A percentile compares a stretch with the other conserved stretches of the same genome.
These are phyloP conservation scores for Discostella stelligeroides DNA, from an alignment of 108 stramenopile genomes.

Conservation along the genomic window DNA sequence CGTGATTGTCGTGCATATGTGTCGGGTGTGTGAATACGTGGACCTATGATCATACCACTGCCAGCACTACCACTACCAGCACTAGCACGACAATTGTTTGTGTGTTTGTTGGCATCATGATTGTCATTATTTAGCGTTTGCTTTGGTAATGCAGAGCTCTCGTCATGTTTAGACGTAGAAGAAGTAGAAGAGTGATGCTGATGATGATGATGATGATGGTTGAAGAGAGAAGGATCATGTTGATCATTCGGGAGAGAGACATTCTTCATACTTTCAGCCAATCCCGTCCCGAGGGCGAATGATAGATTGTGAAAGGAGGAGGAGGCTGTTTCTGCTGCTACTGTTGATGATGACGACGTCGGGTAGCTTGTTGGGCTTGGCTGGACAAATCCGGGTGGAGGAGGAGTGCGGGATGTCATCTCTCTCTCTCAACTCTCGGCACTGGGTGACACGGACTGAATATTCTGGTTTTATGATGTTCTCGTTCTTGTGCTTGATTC, in stretches of 20 bases:
- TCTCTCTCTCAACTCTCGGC: constrained; percentile 19
- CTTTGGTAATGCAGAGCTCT: background rate
- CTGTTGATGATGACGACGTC: too few species aligned
- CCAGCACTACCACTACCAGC: too few species aligned
- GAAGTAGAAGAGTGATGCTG: background rate
- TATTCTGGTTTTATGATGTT: too few species aligned
- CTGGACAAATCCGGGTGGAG: constrained; percentile 34
- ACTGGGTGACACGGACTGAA: too few species aligned
- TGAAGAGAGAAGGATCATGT: too few species aligned
- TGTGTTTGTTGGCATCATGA: too few species aligned
- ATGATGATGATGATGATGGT: constrained; percentile 26
- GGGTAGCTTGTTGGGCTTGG: constrained; percentile 3
- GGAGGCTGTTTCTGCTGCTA: constrained; percentile 11
- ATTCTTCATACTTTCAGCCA: constrained; percentile 88
- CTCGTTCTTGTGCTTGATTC: too few species aligned
- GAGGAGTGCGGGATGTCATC: constrained; percentile 25
- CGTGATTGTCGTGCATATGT: constrained; percentile 75
- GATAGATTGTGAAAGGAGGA: constrained; percentile 79
- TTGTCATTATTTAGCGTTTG: background rate
- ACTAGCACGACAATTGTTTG: too few species aligned
- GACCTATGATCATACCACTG: too few species aligned
- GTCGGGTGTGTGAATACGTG: constrained; percentile 41
- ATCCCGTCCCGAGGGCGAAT: constrained; percentile 66
- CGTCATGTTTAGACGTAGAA: too few species aligned
- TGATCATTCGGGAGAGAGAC: constrained; percentile 51